These are phyloP conservation scores for Coniochaeta sp. DNA, from an alignment of 2,329 filamentous ascomycete genomes.

Conservation along the genomic window DNA sequence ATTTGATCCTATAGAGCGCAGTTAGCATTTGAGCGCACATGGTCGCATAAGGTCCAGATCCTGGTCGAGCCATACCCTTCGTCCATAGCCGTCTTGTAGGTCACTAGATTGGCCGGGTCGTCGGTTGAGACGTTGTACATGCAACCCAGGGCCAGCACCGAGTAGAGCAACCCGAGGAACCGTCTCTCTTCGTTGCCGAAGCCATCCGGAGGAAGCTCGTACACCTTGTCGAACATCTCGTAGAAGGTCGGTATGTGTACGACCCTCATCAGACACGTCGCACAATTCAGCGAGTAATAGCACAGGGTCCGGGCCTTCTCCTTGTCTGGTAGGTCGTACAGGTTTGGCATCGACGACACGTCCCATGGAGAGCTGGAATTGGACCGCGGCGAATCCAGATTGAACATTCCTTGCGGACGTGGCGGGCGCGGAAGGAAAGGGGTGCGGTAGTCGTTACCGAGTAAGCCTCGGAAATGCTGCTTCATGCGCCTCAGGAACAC, in stretches of 20 bases:
- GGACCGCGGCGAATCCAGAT: constrained; percentile 64
- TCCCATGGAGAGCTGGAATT: constrained; percentile 57
- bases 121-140: constrained; percentile 59
- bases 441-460: constrained; percentile 56
- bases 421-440: constrained; percentile 50
- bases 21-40: not conserved
- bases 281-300: constrained; percentile 48
- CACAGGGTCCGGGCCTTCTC: constrained; percentile 46
- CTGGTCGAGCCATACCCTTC: constrained; percentile 42
- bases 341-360: constrained; percentile 38
- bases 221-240: constrained; percentile 68
- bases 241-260: constrained; percentile 80
- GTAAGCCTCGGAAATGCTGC: constrained; percentile 74
- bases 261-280: constrained; percentile 56
- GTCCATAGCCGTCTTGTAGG: constrained; percentile 44
- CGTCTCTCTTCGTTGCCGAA: constrained; percentile 58
- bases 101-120: constrained; percentile 35
- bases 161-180: constrained; percentile 64
- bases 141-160: constrained; percentile 64
- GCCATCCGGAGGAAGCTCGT: constrained; percentile 57
- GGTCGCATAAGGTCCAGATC: not conserved
- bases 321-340: constrained; percentile 63
- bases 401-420: constrained; percentile 39
- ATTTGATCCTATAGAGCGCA: constrained; percentile 53
- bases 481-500: constrained; percentile 84